A percentile compares a stretch with the other conserved stretches of the same genome.
These are phyloP conservation scores for Leccinellum rugosiceps DNA, from an alignment of 768 basidiomycete genomes.

Conservation along the genomic window DNA sequence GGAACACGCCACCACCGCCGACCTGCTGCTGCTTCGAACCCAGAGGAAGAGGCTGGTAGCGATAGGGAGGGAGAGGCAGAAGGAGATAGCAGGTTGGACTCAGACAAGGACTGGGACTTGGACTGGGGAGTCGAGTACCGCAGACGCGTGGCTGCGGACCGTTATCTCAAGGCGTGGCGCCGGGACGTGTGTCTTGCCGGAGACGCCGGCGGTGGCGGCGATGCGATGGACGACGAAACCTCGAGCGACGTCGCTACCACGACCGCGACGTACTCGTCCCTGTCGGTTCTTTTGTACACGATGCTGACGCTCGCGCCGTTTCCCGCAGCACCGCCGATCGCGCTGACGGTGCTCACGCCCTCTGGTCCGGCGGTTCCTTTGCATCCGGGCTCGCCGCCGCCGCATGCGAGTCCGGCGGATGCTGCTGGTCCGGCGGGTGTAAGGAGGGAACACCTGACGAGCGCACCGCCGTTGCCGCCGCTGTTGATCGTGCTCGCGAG, in stretches of 20 bases:
- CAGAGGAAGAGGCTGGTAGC: neutral
- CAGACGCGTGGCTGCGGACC: constrained; percentile 21
- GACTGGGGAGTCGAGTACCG: constrained; percentile 28
- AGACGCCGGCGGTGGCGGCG: neutral
- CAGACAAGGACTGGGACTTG: neutral
- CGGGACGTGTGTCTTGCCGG: constrained; percentile 7
- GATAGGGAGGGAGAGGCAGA: neutral
- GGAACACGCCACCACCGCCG: neutral
- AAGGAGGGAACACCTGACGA: constrained; percentile 23
- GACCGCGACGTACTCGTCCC: constrained; percentile 7
- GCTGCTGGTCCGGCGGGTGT: constrained; percentile 2
- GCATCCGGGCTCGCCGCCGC: too few relatives aligned
- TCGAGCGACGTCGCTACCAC: neutral
- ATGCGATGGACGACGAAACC: neutral
- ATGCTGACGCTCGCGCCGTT: constrained; percentile 33
- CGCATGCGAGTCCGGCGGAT: constrained; percentile 12
- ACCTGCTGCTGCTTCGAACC: neutral
- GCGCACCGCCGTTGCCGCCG: constrained; percentile 33
- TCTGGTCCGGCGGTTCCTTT: neutral
- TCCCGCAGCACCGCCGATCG: constrained; percentile 22
- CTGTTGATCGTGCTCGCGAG: constrained; percentile 26
- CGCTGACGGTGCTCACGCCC: constrained; percentile 17
- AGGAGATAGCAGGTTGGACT: neutral
- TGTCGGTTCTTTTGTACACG: constrained; percentile 34
- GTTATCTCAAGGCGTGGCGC: constrained; percentile 24